Conservation (phyloP, 139 green algal genomes). For the Picochlorum sp. region DNA sequence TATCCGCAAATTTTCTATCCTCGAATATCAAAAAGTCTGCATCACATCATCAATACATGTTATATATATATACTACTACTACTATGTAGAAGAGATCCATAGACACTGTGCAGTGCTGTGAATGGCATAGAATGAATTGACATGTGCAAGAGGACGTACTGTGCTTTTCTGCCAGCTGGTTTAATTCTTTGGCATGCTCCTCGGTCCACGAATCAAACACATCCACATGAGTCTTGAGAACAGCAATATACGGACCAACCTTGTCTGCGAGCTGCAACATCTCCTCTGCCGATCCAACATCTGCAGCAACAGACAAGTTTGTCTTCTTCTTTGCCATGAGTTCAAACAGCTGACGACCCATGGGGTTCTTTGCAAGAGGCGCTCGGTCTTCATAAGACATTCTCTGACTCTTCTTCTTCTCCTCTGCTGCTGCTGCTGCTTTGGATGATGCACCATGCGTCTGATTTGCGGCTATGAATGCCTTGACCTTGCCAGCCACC, state of each 20-base stretch:
- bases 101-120: too few relatives aligned
- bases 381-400: constrained; percentile 74
- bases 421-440: constrained; percentile 13
- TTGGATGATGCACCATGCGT: constrained; percentile 43
- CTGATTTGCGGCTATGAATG: constrained; percentile 91
- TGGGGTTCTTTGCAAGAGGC: constrained; percentile 54
- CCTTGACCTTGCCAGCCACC: constrained; percentile 46
- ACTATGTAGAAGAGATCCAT: too few relatives aligned
- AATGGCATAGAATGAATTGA: neutral
- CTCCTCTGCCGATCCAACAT: constrained; percentile 81
- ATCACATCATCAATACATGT: neutral
- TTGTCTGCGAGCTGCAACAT: constrained; percentile 85
- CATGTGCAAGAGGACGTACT: constrained; percentile 21
- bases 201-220: constrained; percentile 67
- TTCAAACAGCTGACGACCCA: constrained; percentile 66
- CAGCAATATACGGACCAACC: constrained; percentile 88
- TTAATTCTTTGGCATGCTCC: constrained; percentile 34
- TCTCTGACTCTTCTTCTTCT: neutral
- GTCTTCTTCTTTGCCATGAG: constrained; percentile 90
- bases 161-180: constrained; percentile 76
- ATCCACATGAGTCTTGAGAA: constrained; percentile 99
- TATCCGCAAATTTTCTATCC: constrained; percentile 99
- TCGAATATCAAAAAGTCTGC: constrained; percentile 98
- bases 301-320: constrained; percentile 94
- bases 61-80: too few relatives aligned